Evolutionary conservation across 2,329 filamentous ascomycete species (phyloP).

Genomic region (Emericellopsis cladophorae): DNA sequence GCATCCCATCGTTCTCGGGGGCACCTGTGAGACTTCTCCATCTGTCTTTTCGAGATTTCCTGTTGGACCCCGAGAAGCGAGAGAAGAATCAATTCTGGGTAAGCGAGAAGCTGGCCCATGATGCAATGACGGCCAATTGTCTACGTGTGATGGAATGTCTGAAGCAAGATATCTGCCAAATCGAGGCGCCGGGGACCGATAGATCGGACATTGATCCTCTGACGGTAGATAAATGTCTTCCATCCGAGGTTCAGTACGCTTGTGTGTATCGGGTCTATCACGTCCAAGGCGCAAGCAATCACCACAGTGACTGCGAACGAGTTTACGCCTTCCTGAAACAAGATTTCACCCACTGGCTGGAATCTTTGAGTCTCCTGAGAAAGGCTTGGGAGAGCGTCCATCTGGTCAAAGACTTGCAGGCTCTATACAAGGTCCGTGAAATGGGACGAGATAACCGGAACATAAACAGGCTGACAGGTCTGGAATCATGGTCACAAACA

Average conservation of each 20-base stretch:
- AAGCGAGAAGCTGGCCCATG: not conserved
- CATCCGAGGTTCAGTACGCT: not conserved
- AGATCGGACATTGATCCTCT: not conserved
- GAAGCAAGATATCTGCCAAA: not conserved
- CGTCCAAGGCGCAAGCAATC: no score
- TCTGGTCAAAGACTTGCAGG: no score
- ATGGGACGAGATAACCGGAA: no score
- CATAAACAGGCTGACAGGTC: no score
- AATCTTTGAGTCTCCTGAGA: no score
- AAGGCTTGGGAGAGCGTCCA: no score
- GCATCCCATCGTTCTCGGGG: not conserved
- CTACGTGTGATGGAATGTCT: not conserved
- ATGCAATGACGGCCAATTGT: not conserved
- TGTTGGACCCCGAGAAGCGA: not conserved
- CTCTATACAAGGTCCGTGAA: no score
- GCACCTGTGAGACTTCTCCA: not conserved
- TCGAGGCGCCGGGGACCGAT: not conserved
- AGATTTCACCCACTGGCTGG: not conserved
- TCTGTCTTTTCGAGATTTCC: conserved; percentile 1
- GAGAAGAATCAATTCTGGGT: not conserved
- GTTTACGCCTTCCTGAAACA: no score
- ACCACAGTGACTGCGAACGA: no score
- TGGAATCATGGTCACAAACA: no score
- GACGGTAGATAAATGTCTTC: not conserved
- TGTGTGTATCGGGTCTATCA: conserved; percentile 1